Percentiles rank a stretch among this genome's conserved stretches.
These are phyloP conservation scores for Venustampulla echinocandica DNA, from an alignment of 495 filamentous ascomycete genomes.

Conservation along the genomic window DNA sequence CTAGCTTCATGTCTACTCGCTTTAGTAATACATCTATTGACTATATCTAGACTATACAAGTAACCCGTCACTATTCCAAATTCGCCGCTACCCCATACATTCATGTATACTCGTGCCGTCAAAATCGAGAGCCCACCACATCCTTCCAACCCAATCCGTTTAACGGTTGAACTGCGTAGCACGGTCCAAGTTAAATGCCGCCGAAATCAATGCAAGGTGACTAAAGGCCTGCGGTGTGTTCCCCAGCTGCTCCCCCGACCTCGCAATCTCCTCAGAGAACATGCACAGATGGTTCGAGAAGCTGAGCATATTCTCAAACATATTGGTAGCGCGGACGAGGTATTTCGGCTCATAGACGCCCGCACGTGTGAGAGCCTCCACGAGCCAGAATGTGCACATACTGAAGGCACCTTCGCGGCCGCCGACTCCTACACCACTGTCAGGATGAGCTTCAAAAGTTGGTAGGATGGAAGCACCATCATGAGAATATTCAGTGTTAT, in stretches of 20 bases:
- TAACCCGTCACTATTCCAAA: no score
- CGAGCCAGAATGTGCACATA: slow-evolving; percentile 74
- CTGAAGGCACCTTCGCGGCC: slow-evolving; percentile 67
- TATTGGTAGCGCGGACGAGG: slow-evolving; percentile 49
- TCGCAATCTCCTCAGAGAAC: slow-evolving; percentile 68
- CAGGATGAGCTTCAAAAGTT: slow-evolving; percentile 9
- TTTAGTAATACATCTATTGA: no score
- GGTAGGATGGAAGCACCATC: slow-evolving; percentile 37
- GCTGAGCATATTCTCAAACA: slow-evolving; percentile 66
- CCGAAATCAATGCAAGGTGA: slow-evolving; percentile 61
- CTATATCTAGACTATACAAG: no score
- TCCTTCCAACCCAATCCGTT: no score
- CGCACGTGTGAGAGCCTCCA: slow-evolving; percentile 64
- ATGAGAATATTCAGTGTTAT: slow-evolving; percentile 54
- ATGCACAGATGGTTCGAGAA: slow-evolving; percentile 67
- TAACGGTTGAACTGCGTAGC: no score
- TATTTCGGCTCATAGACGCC: slow-evolving; percentile 57
- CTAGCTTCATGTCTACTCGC: no score
- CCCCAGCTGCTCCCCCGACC: slow-evolving; percentile 61
- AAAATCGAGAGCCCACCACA: no score
- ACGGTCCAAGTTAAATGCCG: slow-evolving; percentile 61
- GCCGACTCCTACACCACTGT: slow-evolving; percentile 47
- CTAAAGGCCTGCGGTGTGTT: slow-evolving; percentile 71
- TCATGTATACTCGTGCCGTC: no score
- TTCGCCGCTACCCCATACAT: no score